Conservation (phyloP, 2,329 filamentous ascomycete species). For the Aspergillus sp. region DNA sequence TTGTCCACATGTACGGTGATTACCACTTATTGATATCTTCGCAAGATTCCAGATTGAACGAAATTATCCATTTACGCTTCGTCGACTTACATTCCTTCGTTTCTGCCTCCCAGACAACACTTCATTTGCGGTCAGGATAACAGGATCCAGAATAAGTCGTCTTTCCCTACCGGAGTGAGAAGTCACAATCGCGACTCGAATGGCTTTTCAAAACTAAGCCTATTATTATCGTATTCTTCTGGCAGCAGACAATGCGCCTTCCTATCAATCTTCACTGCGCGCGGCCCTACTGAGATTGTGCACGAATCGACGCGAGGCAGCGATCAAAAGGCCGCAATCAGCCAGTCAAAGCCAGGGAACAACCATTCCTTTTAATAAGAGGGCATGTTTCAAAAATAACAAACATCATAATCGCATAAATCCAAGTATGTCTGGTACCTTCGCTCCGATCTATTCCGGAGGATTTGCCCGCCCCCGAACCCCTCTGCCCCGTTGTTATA, state of each 20-base stretch:
- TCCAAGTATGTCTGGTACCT: conserved; percentile 9
- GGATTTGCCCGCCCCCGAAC: not conserved
- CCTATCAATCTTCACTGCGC: not conserved
- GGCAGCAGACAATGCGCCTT: conserved; percentile 3
- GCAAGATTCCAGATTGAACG: not conserved
- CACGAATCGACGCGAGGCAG: not conserved
- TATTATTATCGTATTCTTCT: not conserved
- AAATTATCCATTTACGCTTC: not conserved
- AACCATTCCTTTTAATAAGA: not conserved
- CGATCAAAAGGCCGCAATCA: not conserved
- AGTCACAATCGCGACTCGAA: not conserved
- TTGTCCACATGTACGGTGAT: not conserved
- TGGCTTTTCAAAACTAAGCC: not conserved
- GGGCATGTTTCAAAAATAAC: not conserved
- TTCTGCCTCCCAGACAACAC: not conserved
- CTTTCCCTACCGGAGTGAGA: not conserved
- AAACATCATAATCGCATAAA: not conserved
- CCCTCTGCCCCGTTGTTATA: not conserved
- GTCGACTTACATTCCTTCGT: not conserved
- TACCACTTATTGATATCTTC: not conserved
- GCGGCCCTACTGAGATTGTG: not conserved
- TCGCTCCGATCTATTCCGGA: not conserved
- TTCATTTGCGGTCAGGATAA: not conserved
- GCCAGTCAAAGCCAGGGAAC: not conserved
- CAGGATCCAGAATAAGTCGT: not conserved